Evolutionary conservation across 495 filamentous ascomycete genomes (phyloP), one percentile per base, ranked within the genome.

Genomic region (Viridothelium virens): DNA sequence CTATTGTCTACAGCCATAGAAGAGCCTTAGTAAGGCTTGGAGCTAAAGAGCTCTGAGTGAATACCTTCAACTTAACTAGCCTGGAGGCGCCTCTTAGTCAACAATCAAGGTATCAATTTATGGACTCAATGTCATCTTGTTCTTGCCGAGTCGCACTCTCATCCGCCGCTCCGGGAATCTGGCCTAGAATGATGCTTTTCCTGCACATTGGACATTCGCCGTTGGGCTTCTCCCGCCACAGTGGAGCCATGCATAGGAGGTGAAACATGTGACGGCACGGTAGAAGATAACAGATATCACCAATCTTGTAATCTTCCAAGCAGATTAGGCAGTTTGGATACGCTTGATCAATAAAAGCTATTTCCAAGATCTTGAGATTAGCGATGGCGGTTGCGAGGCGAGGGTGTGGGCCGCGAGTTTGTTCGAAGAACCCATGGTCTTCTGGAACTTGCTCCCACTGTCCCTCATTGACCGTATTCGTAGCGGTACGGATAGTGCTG

Each of bases 131-230:
- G 25, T 25, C 25, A 25, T 25, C 25, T 25, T 25, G 25, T 25
- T 25, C 25, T 25, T 25, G 25, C 25, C 25, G 25, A 25, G 25
- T 25, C 25, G 25, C 25, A 25, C 25, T 44, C 6, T 44, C 14
- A 14, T 44, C 41, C 14, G 14, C 14, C 41, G 14, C 14, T 7
- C 14, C 14, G 41, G 41, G 41, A 44, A 44, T 14, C 6, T 44
- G 14, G 7, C 18, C 53, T 59, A 31, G 31, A 36, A 59, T 36
- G 36, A 36, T 36, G 53, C 31, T 59, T 59, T 36, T 33, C 25
- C 53, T 33, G 53, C 53, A 59, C 25, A 59, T 59, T 7, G 53
- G 53, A 10, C 53, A 59, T 14, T 59, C 53, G 25, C 31, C 53
- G 0, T 59, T 14, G n/a, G 53, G 53, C 31, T 59, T 59, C 31